Evolutionary conservation across 257 asterid genomes (phyloP).

Genomic region (Solanum okadae): DNA sequence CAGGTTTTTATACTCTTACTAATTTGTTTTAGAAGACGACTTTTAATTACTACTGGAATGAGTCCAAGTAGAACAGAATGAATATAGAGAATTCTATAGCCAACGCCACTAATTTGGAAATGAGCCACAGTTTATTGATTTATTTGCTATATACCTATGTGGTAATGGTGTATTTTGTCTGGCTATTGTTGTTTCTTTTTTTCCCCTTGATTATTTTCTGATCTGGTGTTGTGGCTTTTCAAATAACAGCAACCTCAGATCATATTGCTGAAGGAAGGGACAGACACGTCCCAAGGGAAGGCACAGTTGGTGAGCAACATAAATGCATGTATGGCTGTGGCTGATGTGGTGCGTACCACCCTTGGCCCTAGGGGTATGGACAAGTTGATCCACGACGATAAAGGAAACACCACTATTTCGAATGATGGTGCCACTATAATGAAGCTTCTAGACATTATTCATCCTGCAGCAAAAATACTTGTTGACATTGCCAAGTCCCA

Average conservation of each 20-base stretch:
- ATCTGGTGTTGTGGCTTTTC: neutral
- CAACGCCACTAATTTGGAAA: neutral
- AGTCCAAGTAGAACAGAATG: neutral
- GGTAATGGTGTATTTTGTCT: neutral
- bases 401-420: slow-evolving; percentile 93
- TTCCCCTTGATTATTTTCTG: neutral
- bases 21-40: neutral
- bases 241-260: slow-evolving; percentile 94
- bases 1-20: neutral
- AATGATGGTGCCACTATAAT: slow-evolving; percentile 99
- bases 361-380: slow-evolving; percentile 99
- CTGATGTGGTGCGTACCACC: slow-evolving; percentile 85
- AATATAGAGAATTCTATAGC: neutral
- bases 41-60: neutral
- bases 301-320: slow-evolving; percentile 90
- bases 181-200: neutral
- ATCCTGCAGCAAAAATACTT: slow-evolving; percentile 97
- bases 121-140: neutral
- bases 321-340: slow-evolving; percentile 83
- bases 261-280: slow-evolving; percentile 94
- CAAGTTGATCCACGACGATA: slow-evolving; percentile 96
- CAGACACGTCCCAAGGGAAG: slow-evolving; percentile 98
- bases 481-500: slow-evolving; percentile 98
- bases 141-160: neutral
- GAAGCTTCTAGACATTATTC: slow-evolving; percentile 97